These are phyloP conservation scores for Colletotrichum orchidophilum DNA, from an alignment of 2,329 filamentous ascomycete genomes.

Conservation along the genomic window DNA sequence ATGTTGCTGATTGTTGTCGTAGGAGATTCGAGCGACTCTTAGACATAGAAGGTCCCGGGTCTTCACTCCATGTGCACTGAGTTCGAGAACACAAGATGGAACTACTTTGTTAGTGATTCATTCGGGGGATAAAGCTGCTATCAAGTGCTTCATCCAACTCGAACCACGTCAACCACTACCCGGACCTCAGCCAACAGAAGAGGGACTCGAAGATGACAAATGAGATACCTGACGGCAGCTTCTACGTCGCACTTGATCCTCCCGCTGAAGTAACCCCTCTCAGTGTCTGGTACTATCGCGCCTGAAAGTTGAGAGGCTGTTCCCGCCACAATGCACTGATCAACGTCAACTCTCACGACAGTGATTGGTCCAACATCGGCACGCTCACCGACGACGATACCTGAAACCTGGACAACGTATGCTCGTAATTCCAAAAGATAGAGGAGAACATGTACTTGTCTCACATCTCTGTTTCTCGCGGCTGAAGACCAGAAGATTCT, in stretches of 20 bases:
- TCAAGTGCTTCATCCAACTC: neutral
- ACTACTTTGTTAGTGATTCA: neutral
- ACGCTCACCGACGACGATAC: conserved; percentile 66
- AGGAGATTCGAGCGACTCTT: conserved; percentile 56
- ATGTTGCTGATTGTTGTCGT: conserved; percentile 67
- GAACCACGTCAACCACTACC: conserved; percentile 66
- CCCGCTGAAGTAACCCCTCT: conserved; percentile 37
- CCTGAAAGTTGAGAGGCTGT: conserved; percentile 57
- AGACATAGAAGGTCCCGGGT: conserved; percentile 20
- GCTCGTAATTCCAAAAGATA: conserved; percentile 64
- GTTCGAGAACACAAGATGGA: conserved; percentile 30
- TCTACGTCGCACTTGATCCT: conserved; percentile 39
- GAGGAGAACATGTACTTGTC: conserved; percentile 64
- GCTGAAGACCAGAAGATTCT: conserved; percentile 27
- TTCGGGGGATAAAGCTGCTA: neutral
- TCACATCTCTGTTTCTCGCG: conserved; percentile 18
- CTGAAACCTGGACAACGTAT: conserved; percentile 68
- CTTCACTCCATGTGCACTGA: conserved; percentile 32
- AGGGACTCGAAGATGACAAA: conserved; percentile 60
- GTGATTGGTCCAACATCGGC: conserved; percentile 68
- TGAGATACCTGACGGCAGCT: conserved; percentile 44
- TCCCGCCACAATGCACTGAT: conserved; percentile 70
- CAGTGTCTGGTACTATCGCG: conserved; percentile 51
- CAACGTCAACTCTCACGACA: conserved; percentile 64
- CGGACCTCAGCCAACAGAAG: conserved; percentile 55